Conservation (phyloP, 1,139 yeast genomes). For the Yamadazyma taylorii region DNA sequence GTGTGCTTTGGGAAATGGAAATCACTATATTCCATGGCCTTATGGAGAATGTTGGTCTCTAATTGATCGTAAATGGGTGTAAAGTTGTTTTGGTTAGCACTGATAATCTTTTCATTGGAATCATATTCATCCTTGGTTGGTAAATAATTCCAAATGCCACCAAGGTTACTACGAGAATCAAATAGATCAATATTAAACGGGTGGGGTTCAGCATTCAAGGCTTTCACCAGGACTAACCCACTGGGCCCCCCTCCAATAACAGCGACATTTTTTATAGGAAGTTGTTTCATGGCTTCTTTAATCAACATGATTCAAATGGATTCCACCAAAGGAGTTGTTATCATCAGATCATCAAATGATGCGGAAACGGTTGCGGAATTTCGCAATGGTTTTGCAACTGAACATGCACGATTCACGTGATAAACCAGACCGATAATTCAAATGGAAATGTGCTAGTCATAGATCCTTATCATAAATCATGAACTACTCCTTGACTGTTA, state of each 20-base stretch:
- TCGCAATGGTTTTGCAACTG: too few species aligned
- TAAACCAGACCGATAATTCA: too few species aligned
- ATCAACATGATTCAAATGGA: too few species aligned
- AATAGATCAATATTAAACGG: constrained; percentile 38
- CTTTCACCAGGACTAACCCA: constrained; percentile 51
- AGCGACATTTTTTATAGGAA: constrained; percentile 28
- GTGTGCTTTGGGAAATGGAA: constrained; percentile 32
- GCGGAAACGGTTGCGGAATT: too few species aligned
- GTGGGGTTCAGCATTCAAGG: constrained; percentile 41
- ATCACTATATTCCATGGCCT: constrained; percentile 44
- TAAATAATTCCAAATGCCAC: constrained; percentile 52
- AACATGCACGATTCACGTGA: too few species aligned
- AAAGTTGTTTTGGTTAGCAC: constrained; percentile 19
- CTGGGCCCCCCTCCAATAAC: constrained; percentile 55
- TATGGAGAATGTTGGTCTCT: constrained; percentile 47
- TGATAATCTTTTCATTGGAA: constrained; percentile 33
- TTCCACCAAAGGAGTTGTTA: too few species aligned
- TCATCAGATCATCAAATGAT: too few species aligned
- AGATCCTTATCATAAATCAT: too few species aligned
- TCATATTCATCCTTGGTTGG: constrained; percentile 22
- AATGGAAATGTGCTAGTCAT: too few species aligned
- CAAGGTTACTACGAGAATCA: constrained; percentile 42
- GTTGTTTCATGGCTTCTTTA: too few species aligned
- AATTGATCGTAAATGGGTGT: constrained; percentile 50
- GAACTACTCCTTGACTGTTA: too few species aligned